Percentiles rank a stretch among this genome's conserved stretches.
Evolutionary conservation across 129 eudicot species (phyloP).

Genomic region (Tanacetum coccineum): DNA sequence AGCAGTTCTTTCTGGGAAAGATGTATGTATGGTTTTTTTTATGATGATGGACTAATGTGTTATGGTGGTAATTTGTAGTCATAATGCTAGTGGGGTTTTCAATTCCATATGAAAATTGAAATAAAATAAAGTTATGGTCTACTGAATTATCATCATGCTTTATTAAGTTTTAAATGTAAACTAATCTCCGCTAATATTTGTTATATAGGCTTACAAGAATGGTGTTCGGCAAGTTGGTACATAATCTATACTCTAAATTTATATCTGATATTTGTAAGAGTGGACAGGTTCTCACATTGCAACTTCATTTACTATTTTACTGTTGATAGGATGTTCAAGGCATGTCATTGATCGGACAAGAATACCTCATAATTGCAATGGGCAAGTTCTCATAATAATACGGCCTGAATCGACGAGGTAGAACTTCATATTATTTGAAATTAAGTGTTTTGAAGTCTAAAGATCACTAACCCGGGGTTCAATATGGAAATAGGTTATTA

Average conservation of each 20-base stretch:
- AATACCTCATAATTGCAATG: conserved; percentile 52
- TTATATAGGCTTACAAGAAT: conserved; percentile 53
- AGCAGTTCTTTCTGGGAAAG: conserved; percentile 43
- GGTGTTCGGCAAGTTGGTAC: conserved; percentile 56
- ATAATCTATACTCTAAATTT: not conserved
- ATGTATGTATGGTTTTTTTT: conserved; percentile 44
- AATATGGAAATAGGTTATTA: not conserved
- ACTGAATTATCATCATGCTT: not conserved
- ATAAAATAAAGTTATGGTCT: not conserved
- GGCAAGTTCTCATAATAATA: conserved; percentile 43
- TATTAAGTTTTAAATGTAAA: conserved; percentile 1
- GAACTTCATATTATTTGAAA: conserved; percentile 5
- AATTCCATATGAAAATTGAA: not conserved
- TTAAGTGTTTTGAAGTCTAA: not conserved
- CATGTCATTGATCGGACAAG: conserved; percentile 26
- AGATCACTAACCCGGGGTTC: not conserved
- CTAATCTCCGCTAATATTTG: conserved; percentile 33
- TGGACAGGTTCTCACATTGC: conserved; percentile 9
- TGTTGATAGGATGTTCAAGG: conserved; percentile 37
- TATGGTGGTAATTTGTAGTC: conserved; percentile 27
- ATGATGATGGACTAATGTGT: conserved; percentile 17
- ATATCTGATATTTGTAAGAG: conserved; percentile 2
- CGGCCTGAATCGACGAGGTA: conserved; percentile 42
- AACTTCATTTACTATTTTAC: conserved; percentile 16
- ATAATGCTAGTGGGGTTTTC: not conserved